Base-by-base conservation (phyloP, 257 asterid species). In the Lavandula angustifolia region DNA sequence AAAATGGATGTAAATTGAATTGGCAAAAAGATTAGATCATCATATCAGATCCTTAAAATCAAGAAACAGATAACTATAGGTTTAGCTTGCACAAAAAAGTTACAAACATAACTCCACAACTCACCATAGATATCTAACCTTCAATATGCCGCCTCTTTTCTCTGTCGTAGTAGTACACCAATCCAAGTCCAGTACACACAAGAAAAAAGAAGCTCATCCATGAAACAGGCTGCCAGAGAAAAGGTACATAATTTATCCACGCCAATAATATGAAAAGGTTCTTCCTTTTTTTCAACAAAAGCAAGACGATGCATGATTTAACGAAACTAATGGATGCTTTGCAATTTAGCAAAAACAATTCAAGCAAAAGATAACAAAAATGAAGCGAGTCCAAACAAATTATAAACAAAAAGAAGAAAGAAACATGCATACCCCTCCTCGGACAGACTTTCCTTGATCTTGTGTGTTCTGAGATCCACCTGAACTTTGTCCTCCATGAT, bases 181-280 rank as follows among this genome's bases (percentile, higher is more conserved):
- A 76, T 50, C 89, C 91, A 27, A 78, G 88, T 71, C 99, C 97
- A 60, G 96, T 89, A n/a, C 90, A 82, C 46, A 87, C 33, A 48
- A 89, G 91, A 80, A 89, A 77, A 59, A 89, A 43, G 74, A 89
- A 87, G 79, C 97, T 87, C 89, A 81, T 58, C 97, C 97, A 92
- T 7, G 98, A 89, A 54, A 89, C 89, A 33, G 96, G 96, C 96
- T 85, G 77, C 65, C 47, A 22, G 57, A 55, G 41, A 34, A 2
- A 50, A 56, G 11, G 16, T 22, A 16, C 22, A 41, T 59, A 46
- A 9, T 69, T 46, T 11, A 67, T 17, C 46, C 32, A 66, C 6
- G 34, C 3, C 17, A 33, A 42, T 33, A 8, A 52, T 10, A 29
- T 4, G 5, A 53, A 35, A 11, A 13, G 12, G 34, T 3, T n/a